Percentiles rank a stretch among this genome's conserved stretches.
Conservation (phyloP, 139 green algal species). For the Tetraselmis striata region DNA sequence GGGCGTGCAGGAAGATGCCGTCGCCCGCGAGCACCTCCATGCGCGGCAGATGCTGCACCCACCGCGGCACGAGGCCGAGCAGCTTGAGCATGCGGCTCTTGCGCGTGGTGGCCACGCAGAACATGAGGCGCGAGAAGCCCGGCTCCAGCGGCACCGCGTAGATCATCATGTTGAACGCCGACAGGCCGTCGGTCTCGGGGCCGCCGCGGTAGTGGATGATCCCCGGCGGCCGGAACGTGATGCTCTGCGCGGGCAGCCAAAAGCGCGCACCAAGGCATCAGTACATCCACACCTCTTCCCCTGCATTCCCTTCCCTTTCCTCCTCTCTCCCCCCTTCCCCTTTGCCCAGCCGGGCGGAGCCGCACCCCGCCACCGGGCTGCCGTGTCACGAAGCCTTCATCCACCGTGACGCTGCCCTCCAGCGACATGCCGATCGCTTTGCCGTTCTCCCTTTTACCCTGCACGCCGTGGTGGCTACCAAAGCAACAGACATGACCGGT, state of each 20-base stretch:
- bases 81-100: neutral
- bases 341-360: too few relatives aligned
- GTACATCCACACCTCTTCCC: too few relatives aligned
- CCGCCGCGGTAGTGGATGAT: neutral
- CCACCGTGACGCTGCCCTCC: neutral
- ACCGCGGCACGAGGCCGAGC: neutral
- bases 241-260: too few relatives aligned
- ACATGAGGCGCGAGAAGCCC: neutral
- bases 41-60: neutral
- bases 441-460: neutral
- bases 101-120: neutral
- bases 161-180: neutral
- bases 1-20: conserved; percentile 2
- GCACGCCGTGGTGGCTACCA: neutral
- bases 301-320: too few relatives aligned
- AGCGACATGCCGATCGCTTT: neutral
- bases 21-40: neutral
- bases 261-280: too few relatives aligned
- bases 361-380: neutral
- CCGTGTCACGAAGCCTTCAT: neutral
- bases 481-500: neutral
- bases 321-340: too few relatives aligned
- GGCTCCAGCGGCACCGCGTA: neutral
- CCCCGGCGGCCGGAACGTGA: neutral
- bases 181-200: neutral